Evolutionary conservation across 805 yeast species (phyloP), one percentile per base, ranked within the genome.

Genomic region (Myxozyma geophila): DNA sequence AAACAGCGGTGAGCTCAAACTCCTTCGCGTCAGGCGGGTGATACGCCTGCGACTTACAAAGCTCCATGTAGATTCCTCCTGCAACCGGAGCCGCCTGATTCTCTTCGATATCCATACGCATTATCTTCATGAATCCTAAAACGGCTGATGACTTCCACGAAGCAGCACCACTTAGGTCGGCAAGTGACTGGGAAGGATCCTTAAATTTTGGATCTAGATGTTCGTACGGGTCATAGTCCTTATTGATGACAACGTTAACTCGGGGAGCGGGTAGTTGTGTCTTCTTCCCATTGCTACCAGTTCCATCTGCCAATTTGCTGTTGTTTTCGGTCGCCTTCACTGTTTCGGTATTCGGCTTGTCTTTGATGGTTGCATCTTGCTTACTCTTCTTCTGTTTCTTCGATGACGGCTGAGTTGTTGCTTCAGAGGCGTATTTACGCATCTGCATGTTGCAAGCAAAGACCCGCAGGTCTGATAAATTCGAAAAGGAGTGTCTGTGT

Each of bases 1-100:
- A 95, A 59, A 79, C 80, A 1, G 97, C 97, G 5, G 89, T 83
- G 19, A 83, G 85, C 3, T 89, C 83, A 47, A 89, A 78, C 44
- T 85, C 87, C 73, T 88, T 92, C 63, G 87, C 81, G n/a, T 87
- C 65, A 9, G 62, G 57, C 21, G 63, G 54, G 57, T 74, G 74
- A 49, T 67, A 71, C 2, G 90, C 97, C 77, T 92, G 98, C 50
- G 80, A 83, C 75, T 91, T 91, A 78, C 97, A 92, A 76, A 89
- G 86, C 55, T 89, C 91, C 73, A 90, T 89, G 77, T 92, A 95
- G 61, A 83, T 81, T 2, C 92, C 88, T 8, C 98, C 98, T 5
- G 97, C 97, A 68, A 93, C 87, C 0, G 98, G 92, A 35, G 98
- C 98, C 0, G 98, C 89, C 73, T 98, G 84, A 44, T 92, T 83